These are phyloP conservation scores for Coelastrella sp. DNA, from an alignment of 139 green algal genomes.

Conservation along the genomic window DNA sequence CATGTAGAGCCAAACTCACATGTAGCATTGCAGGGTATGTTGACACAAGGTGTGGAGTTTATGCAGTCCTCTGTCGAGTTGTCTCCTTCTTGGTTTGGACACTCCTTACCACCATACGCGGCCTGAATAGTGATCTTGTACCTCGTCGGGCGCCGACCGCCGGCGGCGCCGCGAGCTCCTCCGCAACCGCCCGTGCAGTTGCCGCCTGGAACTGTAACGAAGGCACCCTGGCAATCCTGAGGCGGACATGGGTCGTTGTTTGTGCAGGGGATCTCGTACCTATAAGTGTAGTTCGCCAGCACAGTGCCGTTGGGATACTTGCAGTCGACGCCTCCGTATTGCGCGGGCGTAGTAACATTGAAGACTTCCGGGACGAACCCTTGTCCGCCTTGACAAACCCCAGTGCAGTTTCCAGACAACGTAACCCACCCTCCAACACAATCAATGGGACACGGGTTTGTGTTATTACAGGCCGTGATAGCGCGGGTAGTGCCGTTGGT, in stretches of 20 bases:
- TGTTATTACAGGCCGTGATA: constrained; percentile 31
- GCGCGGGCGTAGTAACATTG: not conserved
- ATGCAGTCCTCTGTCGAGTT: not conserved
- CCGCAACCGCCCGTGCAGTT: constrained; percentile 18
- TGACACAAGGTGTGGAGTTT: not conserved
- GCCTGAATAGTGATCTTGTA: not conserved
- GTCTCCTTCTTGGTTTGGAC: not conserved
- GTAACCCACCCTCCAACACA: not conserved
- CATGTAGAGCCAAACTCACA: not conserved
- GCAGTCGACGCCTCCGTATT: not conserved
- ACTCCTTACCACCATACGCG: not conserved
- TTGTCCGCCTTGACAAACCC: not conserved
- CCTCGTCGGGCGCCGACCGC: not conserved
- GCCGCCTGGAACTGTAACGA: not conserved
- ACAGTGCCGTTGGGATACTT: not conserved
- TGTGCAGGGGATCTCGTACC: not conserved
- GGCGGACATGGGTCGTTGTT: constrained; percentile 1
- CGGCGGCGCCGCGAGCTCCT: not conserved
- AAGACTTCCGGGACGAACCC: constrained; percentile 7
- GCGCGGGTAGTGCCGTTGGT: not conserved
- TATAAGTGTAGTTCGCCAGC: not conserved
- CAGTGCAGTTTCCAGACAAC: not conserved
- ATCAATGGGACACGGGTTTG: constrained; percentile 1
- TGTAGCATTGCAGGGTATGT: not conserved
- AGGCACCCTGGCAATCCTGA: not conserved